Percentiles rank a stretch among this genome's conserved stretches.
phyloP scores from a whole-genome alignment of 1,139 yeast genomes.

The Pichia sp. region DNA sequence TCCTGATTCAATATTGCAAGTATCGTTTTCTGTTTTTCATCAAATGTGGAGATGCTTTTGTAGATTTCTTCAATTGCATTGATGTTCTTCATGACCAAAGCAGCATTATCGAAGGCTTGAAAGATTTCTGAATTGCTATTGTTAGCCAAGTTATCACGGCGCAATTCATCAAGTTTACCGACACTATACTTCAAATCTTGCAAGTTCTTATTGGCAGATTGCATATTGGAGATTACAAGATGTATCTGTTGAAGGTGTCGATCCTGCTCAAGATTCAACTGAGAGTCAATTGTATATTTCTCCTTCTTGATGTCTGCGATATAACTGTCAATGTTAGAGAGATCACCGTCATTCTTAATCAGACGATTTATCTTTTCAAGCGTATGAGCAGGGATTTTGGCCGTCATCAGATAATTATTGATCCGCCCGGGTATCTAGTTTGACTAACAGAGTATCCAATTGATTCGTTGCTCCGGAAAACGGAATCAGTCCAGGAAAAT shows the following conservation, averaged over 20 bases:
- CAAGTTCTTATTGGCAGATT: conserved; percentile 34
- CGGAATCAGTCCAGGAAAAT: too few species aligned
- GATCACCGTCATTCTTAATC: conserved; percentile 44
- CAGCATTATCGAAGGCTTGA: conserved; percentile 46
- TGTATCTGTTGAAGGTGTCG: conserved; percentile 20
- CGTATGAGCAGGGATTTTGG: conserved; percentile 5
- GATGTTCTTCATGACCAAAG: conserved; percentile 65
- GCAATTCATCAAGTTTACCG: conserved; percentile 49
- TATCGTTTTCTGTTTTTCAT: conserved; percentile 42
- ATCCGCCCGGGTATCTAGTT: too few species aligned
- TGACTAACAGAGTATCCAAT: too few species aligned
- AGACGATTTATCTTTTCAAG: conserved; percentile 33
- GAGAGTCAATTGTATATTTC: conserved; percentile 40
- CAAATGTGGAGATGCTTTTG: conserved; percentile 53
- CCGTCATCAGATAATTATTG: too few species aligned
- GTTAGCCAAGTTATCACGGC: conserved; percentile 31
- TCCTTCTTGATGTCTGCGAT: conserved; percentile 43
- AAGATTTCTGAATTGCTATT: conserved; percentile 4
- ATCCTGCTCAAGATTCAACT: conserved; percentile 40
- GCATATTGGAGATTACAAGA: conserved; percentile 19
- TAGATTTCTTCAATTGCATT: conserved; percentile 62
- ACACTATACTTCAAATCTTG: conserved; percentile 48
- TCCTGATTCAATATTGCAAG: conserved; percentile 49
- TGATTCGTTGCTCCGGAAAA: too few species aligned
- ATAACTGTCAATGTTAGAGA: conserved; percentile 35